phyloP scores from a whole-genome alignment of 2,329 filamentous ascomycete genomes.

The Pestalotiopsis sp. region DNA sequence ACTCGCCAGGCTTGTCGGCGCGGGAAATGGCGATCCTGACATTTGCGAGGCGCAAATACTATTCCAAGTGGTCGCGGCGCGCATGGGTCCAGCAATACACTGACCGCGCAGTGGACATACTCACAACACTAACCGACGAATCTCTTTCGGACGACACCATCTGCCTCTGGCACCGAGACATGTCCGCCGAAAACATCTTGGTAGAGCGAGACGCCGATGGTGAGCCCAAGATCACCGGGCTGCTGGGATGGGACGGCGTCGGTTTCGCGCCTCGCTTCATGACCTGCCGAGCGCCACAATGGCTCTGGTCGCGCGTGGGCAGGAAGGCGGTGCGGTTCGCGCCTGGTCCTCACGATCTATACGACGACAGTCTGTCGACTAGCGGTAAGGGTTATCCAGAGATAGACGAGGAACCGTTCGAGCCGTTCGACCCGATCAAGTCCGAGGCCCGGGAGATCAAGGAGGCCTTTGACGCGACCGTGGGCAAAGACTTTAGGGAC shows the following conservation, averaged over 20 bases:
- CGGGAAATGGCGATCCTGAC: background rate
- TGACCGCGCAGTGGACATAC: background rate
- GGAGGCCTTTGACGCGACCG: conserved; percentile 3
- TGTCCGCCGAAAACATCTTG: background rate
- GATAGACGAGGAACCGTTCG: background rate
- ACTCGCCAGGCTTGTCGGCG: background rate
- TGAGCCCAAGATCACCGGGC: background rate
- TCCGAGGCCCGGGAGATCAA: background rate
- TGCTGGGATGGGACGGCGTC: background rate
- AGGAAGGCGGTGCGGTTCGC: background rate
- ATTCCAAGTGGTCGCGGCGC: background rate
- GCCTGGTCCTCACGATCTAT: background rate
- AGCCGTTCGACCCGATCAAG: background rate
- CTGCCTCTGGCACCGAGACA: background rate
- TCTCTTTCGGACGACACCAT: background rate
- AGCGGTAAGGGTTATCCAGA: background rate
- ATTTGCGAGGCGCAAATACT: background rate
- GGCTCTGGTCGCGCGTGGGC: background rate
- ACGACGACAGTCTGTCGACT: background rate
- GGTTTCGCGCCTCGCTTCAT: background rate
- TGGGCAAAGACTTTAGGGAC: background rate
- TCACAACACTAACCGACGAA: background rate
- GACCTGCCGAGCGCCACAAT: background rate
- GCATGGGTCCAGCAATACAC: background rate
- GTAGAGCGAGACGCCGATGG: background rate